These are phyloP conservation scores for Haberlea rhodopensis DNA, from an alignment of 257 asterid genomes.

Conservation along the genomic window DNA sequence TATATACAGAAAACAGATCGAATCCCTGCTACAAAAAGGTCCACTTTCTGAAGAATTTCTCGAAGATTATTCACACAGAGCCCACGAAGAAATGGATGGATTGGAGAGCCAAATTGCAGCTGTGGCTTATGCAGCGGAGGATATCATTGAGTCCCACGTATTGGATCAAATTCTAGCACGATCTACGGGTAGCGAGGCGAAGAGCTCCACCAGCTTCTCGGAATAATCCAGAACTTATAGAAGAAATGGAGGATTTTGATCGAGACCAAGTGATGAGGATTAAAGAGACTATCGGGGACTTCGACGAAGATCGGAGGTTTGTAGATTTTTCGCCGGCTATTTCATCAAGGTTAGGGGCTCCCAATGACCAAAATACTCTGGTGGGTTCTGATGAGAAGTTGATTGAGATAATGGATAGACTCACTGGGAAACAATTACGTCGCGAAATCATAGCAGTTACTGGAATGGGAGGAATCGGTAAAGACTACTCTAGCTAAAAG, in stretches of 20 bases:
- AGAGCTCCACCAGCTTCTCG: too few relatives aligned
- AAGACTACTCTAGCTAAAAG: conserved; percentile 13
- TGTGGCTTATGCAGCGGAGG: too few relatives aligned
- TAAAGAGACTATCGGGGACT: neutral
- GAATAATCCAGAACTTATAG: too few relatives aligned
- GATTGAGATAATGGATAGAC: neutral
- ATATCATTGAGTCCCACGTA: too few relatives aligned
- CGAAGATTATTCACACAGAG: too few relatives aligned
- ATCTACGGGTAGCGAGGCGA: too few relatives aligned
- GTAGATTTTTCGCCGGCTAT: neutral
- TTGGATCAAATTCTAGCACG: too few relatives aligned
- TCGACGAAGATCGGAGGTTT: neutral
- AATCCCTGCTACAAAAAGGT: neutral
- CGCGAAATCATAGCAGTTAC: neutral
- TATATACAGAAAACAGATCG: neutral
- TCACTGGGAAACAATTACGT: neutral
- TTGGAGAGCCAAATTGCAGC: too few relatives aligned
- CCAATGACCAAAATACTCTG: neutral
- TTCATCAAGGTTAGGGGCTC: neutral
- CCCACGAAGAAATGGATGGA: too few relatives aligned
- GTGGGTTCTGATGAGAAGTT: neutral
- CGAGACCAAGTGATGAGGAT: neutral
- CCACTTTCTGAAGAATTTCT: neutral
- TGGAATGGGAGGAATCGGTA: conserved; percentile 23
- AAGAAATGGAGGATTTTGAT: neutral